Conservation (phyloP, 169 alveolate genomes). For the Haemoproteus tartakovskyi region DNA sequence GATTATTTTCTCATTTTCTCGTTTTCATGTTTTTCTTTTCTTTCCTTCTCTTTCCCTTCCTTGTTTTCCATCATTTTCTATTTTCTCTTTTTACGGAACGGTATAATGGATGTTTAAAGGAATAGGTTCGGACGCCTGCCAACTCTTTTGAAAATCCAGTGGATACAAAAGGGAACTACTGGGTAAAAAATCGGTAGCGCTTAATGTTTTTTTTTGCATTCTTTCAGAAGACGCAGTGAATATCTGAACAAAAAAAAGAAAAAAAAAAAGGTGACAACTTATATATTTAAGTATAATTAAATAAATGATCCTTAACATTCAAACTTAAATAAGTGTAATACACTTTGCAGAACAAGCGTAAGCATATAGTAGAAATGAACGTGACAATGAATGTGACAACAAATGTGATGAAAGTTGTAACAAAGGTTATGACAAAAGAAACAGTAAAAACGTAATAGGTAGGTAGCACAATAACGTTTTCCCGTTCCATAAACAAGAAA, state of each 20-base stretch:
- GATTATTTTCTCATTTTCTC: no score
- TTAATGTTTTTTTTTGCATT: slow-evolving; percentile 16
- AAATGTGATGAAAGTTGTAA: no score
- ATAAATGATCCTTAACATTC: not conserved
- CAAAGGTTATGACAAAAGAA: no score
- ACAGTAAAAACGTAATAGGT: no score
- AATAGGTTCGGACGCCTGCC: slow-evolving; percentile 66
- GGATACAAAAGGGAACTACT: slow-evolving; percentile 57
- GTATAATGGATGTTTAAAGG: slow-evolving; percentile 38
- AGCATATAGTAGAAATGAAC: no score
- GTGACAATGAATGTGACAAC: no score
- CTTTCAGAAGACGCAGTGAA: not conserved
- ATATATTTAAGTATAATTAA: not conserved
- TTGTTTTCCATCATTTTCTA: not conserved
- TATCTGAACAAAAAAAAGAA: slow-evolving; percentile 1
- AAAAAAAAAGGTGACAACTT: not conserved
- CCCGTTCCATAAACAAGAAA: no score
- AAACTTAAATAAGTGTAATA: not conserved
- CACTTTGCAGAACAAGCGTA: no score
- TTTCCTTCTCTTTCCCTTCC: not conserved
- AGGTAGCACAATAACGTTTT: no score
- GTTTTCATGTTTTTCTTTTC: not conserved
- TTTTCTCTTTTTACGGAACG: slow-evolving; percentile 40
- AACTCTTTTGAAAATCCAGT: slow-evolving; percentile 45
- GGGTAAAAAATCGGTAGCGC: slow-evolving; percentile 23